Conservation (phyloP, 148 eudicot species). For the Camellia sinensis region DNA sequence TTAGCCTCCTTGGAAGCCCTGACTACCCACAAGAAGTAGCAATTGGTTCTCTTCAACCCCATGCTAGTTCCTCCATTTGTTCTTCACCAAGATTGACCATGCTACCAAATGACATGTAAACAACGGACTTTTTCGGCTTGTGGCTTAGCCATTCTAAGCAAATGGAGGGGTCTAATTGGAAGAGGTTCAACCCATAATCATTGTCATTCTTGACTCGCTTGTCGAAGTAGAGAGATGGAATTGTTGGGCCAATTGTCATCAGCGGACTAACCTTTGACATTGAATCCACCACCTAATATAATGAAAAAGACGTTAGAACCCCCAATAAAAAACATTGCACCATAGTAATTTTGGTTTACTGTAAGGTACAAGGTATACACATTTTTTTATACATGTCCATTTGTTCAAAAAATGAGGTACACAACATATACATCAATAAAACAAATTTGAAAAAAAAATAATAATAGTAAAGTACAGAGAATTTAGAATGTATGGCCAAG, state of each 20-base stretch:
- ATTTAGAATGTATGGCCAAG: no score
- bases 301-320: background rate
- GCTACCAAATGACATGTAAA: constrained; percentile 54
- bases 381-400: no score
- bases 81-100: constrained; percentile 24
- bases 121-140: constrained; percentile 39
- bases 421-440: no score
- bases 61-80: constrained; percentile 47
- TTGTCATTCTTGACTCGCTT: constrained; percentile 31
- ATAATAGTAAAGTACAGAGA: no score
- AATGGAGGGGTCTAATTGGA: constrained; percentile 10
- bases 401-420: no score
- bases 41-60: constrained; percentile 23
- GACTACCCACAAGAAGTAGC: no score
- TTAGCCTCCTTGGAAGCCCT: constrained; percentile 27
- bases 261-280: constrained; percentile 36
- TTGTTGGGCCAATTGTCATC: constrained; percentile 48
- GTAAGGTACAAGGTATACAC: background rate
- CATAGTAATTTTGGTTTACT: background rate
- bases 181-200: constrained; percentile 36
- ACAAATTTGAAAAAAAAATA: no score
- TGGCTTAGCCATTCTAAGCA: constrained; percentile 33
- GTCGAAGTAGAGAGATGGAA: constrained; percentile 52
- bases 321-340: background rate
- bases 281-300: constrained; percentile 30